Percentiles rank a stretch among this genome's conserved stretches.
Conservation (phyloP, 2,329 filamentous ascomycete genomes). For the Emericellopsis cladophorae region DNA sequence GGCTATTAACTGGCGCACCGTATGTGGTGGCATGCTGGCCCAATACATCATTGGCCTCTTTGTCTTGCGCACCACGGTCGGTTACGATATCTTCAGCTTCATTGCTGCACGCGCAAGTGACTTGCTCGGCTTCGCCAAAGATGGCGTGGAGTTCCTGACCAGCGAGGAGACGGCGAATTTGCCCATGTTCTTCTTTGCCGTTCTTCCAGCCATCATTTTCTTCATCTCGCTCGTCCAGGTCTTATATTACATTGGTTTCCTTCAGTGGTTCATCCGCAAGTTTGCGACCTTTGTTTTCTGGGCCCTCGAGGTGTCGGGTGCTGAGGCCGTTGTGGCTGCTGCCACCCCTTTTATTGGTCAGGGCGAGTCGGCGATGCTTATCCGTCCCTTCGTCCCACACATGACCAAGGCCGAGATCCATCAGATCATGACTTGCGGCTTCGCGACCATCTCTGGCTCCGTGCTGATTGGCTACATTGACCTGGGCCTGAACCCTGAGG, state of each 20-base stretch:
- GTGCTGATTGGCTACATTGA: constrained; percentile 77
- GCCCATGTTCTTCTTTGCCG: constrained; percentile 60
- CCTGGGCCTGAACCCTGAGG: constrained; percentile 73
- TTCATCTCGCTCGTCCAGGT: constrained; percentile 89
- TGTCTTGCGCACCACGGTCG: constrained; percentile 67
- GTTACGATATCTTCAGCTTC: constrained; percentile 87
- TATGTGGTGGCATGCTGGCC: constrained; percentile 77
- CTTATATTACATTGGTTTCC: constrained; percentile 64
- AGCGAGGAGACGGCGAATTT: constrained; percentile 27
- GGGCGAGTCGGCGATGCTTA: constrained; percentile 87
- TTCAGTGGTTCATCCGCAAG: constrained; percentile 86
- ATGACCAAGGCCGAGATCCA: constrained; percentile 82
- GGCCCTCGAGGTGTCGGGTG: constrained; percentile 74
- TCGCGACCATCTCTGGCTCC: constrained; percentile 83
- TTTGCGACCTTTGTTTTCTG: constrained; percentile 89
- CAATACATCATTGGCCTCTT: constrained; percentile 87
- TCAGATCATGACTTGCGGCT: constrained; percentile 86
- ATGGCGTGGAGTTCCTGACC: constrained; percentile 61
- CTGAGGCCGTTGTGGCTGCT: constrained; percentile 85
- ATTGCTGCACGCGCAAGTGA: constrained; percentile 62
- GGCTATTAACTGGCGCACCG: constrained; percentile 58
- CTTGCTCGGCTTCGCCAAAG: constrained; percentile 61
- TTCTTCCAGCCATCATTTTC: constrained; percentile 90
- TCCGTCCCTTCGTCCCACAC: constrained; percentile 74
- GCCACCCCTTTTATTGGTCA: constrained; percentile 91